A percentile compares a stretch with the other conserved stretches of the same genome.
These are phyloP conservation scores for Gossypium trilobum DNA, from an alignment of 441 rosid species.

Conservation along the genomic window DNA sequence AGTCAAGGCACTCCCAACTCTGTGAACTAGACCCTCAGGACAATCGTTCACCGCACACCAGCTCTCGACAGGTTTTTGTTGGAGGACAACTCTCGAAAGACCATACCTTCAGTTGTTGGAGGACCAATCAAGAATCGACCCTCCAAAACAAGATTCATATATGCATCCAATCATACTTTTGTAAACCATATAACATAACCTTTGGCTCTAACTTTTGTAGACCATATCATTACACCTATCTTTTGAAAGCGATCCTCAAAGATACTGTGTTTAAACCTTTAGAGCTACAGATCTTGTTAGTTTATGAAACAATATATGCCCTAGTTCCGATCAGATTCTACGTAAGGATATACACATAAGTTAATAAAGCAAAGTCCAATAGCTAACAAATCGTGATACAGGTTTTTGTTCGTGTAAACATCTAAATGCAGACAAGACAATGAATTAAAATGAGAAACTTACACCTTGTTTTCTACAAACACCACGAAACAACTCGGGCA, in stretches of 20 bases:
- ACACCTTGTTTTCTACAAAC: background rate
- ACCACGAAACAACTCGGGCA: slow-evolving; percentile 19
- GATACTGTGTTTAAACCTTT: background rate
- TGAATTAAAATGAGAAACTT: slow-evolving; percentile 17
- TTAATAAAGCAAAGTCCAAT: background rate
- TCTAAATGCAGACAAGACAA: background rate
- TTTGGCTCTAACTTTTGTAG: background rate
- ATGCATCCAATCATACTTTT: no score
- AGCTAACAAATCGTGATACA: background rate
- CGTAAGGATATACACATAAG: background rate
- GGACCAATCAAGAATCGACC: no score
- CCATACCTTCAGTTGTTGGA: no score
- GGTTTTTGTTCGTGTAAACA: background rate
- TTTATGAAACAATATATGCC: background rate
- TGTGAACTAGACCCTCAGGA: no score
- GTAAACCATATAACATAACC: no score
- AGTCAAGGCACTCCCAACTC: no score
- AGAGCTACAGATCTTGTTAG: background rate
- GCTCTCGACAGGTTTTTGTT: no score
- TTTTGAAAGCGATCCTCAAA: background rate
- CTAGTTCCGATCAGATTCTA: background rate
- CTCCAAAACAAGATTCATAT: no score
- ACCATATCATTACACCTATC: background rate
- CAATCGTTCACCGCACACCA: no score
- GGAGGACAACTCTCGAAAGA: no score